Percentiles rank a stretch among this genome's conserved stretches.
Conservation (phyloP, 2,329 filamentous ascomycete species). For the Fusarium sp. region DNA sequence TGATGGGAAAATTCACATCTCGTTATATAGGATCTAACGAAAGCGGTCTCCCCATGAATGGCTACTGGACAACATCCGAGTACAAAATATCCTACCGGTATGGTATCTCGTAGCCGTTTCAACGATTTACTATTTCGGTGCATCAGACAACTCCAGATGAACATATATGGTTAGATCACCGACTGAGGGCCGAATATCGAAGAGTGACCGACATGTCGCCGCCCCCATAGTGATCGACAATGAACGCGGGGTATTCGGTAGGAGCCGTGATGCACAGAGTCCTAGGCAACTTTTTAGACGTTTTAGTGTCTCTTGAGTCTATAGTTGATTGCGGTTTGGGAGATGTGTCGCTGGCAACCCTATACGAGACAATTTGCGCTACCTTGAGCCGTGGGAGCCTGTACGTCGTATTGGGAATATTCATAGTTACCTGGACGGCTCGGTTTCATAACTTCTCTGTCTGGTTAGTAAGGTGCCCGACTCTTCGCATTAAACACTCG, state of each 20-base stretch:
- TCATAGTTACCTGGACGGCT: not conserved
- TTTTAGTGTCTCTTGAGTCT: too few species aligned
- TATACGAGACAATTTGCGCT: not conserved
- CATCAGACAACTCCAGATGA: not conserved
- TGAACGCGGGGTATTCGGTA: not conserved
- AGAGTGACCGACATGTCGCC: slow-evolving; percentile 16
- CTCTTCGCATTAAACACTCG: not conserved
- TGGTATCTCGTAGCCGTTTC: rapidly evolving
- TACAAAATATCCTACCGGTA: rapidly evolving
- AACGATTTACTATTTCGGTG: not conserved
- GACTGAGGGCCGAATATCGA: slow-evolving; percentile 14
- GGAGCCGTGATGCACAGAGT: not conserved
- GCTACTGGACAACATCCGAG: rapidly evolving
- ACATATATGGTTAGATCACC: slow-evolving; percentile 1
- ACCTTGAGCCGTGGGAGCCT: not conserved
- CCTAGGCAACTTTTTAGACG: too few species aligned
- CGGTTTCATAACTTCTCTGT: rapidly evolving
- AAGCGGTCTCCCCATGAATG: rapidly evolving
- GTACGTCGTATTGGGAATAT: rapidly evolving
- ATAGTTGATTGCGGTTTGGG: too few species aligned
- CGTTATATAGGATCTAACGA: not conserved
- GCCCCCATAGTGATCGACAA: not conserved
- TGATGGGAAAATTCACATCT: rapidly evolving
- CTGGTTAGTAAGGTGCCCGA: too few species aligned
- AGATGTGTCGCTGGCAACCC: too few species aligned